Evolutionary conservation across 352 stramenopile genomes (phyloP).

Genomic region (Phytophthora sp.): DNA sequence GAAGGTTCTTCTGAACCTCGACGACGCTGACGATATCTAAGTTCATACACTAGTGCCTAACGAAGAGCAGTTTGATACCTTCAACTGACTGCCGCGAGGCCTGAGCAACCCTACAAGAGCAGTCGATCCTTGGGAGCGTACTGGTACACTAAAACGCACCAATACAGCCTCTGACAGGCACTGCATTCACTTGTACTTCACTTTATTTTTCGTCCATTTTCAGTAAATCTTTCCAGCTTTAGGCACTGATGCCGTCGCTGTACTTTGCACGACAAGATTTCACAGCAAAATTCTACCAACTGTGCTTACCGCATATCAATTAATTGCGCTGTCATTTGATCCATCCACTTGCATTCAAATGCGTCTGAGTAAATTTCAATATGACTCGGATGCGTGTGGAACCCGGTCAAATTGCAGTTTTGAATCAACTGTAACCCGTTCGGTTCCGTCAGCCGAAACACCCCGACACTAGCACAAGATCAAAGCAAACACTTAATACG

Average conservation of each 20-base stretch:
- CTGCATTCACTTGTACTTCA: slow-evolving; percentile 29
- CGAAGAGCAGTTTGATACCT: slow-evolving; percentile 2
- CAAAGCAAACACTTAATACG: no score
- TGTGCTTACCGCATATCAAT: slow-evolving; percentile 73
- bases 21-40: slow-evolving; percentile 84
- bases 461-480: slow-evolving; percentile 65
- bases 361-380: slow-evolving; percentile 84
- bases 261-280: background rate
- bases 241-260: background rate
- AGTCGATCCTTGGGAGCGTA: slow-evolving; percentile 17
- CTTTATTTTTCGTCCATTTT: slow-evolving; percentile 7
- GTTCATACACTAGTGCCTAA: background rate
- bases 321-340: slow-evolving; percentile 39
- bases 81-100: background rate
- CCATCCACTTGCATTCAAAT: slow-evolving; percentile 73
- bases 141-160: slow-evolving; percentile 26
- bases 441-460: slow-evolving; percentile 86
- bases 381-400: slow-evolving; percentile 83
- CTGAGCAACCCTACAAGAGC: slow-evolving; percentile 3
- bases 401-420: slow-evolving; percentile 86
- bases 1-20: slow-evolving; percentile 84
- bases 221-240: background rate
- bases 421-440: slow-evolving; percentile 87
- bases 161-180: slow-evolving; percentile 24
- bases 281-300: slow-evolving; percentile 8